phyloP scores from a whole-genome alignment of 1,284 basidiomycete species.

The Sporisorium scitamineum region DNA sequence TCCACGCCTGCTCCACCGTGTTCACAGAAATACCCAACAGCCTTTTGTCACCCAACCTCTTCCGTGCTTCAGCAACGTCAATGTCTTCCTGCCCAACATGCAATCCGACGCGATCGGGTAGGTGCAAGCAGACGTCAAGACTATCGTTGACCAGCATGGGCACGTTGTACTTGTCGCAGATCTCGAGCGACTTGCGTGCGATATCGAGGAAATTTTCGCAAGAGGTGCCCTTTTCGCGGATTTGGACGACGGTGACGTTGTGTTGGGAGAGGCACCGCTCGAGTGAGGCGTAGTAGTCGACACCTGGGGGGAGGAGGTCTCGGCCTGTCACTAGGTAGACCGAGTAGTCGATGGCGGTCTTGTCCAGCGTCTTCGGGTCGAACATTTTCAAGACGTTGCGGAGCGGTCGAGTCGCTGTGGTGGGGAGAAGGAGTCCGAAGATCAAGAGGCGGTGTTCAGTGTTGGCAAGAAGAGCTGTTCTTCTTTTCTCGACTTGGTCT shows the following conservation, averaged over 20 bases:
- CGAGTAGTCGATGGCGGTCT: slow-evolving; percentile 51
- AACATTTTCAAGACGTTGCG: not conserved
- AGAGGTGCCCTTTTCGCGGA: slow-evolving; percentile 61
- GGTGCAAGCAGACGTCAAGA: slow-evolving; percentile 56
- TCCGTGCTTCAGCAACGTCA: slow-evolving; percentile 77
- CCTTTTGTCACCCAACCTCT: slow-evolving; percentile 75
- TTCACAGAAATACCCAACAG: slow-evolving; percentile 87
- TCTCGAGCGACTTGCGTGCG: slow-evolving; percentile 77
- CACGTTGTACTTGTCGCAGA: slow-evolving; percentile 84
- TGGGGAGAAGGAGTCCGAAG: not conserved
- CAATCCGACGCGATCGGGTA: slow-evolving; percentile 77
- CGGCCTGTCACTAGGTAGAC: slow-evolving; percentile 82
- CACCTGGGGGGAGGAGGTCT: slow-evolving; percentile 79
- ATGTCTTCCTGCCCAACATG: slow-evolving; percentile 94
- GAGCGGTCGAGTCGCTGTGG: not conserved
- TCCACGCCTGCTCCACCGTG: slow-evolving; percentile 69
- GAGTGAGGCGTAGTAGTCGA: slow-evolving; percentile 78
- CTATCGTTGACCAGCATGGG: slow-evolving; percentile 84
- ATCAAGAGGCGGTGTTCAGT: not conserved
- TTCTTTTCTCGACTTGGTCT: too few relatives aligned
- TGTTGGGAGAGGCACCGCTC: slow-evolving; percentile 85
- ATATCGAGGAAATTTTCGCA: slow-evolving; percentile 79
- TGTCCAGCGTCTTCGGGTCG: slow-evolving; percentile 10
- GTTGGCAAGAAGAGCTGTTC: not conserved
- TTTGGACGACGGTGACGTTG: slow-evolving; percentile 87